Base-by-base conservation (phyloP, 1,284 basidiomycete species). In the Puccinia coronata region DNA sequence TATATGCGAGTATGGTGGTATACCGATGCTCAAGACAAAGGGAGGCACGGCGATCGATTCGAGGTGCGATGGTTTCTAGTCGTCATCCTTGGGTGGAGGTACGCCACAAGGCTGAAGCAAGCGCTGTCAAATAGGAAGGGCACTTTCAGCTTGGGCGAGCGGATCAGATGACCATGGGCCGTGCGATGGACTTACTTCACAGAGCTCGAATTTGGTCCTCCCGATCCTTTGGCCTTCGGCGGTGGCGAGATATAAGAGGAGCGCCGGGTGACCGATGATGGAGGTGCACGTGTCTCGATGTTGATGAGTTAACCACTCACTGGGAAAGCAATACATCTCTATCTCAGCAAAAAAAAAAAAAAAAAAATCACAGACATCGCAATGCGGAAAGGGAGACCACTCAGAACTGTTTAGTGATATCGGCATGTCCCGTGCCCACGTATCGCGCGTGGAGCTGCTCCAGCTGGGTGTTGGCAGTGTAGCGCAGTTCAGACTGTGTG, bases 61-160 rank as follows among this genome's bases (percentile, higher is more conserved):
- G n/a, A n/a, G n/a, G n/a, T n/a, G n/a, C n/a, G n/a, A n/a, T n/a
- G n/a, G n/a, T 55, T 31, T 25, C 36, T 67, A 88, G 43, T 94
- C 92, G 82, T 98, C 95, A 83, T 96, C 93, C 87, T 96, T 96
- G 67, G 90, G 90, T 1, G 96, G 96, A 31, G 96, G 96, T 57
- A 94, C 94, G 0, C 96, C 96, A 85, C 95, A 98, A n/a, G 96
- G 96, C 86, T 98, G 96, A 59, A 99, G 89, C 96, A 98, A 98
- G 82, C 92, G 91, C 95, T 98, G 84, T n/a, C 25, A 43, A 57
- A 20, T 8, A 43, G 16, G 16, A 43, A 43, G 16, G 16, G n/a
- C 3, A 39, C 43, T 34, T 18, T 18, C n/a, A n/a, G n/a, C n/a
- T n/a, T n/a, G n/a, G n/a, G n/a, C n/a, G n/a, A n/a, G n/a, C n/a